Conservation (phyloP, 805 yeast genomes). For the Metschnikowia matae region DNA sequence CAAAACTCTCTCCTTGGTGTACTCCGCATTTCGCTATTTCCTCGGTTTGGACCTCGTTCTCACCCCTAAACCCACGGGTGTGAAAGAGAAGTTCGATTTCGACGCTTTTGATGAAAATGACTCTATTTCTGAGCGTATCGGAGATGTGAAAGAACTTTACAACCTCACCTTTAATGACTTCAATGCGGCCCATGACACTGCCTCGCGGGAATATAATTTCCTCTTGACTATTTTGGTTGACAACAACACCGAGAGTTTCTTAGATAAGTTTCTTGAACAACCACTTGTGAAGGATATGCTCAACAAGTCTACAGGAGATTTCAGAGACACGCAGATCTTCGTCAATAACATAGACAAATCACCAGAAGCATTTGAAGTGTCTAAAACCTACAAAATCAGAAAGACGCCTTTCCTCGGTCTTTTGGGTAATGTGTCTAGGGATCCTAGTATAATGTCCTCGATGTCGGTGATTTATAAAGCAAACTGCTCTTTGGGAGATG, state of each 20-base stretch:
- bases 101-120: slow-evolving; percentile 22
- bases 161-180: slow-evolving; percentile 19
- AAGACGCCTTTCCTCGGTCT: slow-evolving; percentile 37
- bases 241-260: slow-evolving; percentile 20
- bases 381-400: slow-evolving; percentile 26
- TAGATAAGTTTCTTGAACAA: slow-evolving; percentile 14
- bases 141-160: slow-evolving; percentile 1
- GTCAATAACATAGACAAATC: slow-evolving; percentile 28
- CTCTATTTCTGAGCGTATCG: slow-evolving; percentile 1
- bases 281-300: slow-evolving; percentile 19
- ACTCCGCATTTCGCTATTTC: slow-evolving; percentile 29
- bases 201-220: slow-evolving; percentile 31
- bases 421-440: slow-evolving; percentile 33
- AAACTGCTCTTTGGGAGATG: slow-evolving; percentile 23
- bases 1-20: slow-evolving; percentile 40
- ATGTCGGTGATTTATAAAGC: slow-evolving; percentile 37
- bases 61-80: slow-evolving; percentile 18
- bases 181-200: slow-evolving; percentile 27
- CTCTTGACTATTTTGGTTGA: slow-evolving; percentile 31
- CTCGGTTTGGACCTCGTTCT: slow-evolving; percentile 21
- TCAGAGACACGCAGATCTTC: slow-evolving; percentile 28
- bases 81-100: slow-evolving; percentile 21
- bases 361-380: slow-evolving; percentile 39
- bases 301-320: slow-evolving; percentile 19
- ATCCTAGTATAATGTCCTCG: slow-evolving; percentile 33